Evolutionary conservation across 805 yeast genomes (phyloP).

Genomic region (Hanseniaspora mollemarum): DNA sequence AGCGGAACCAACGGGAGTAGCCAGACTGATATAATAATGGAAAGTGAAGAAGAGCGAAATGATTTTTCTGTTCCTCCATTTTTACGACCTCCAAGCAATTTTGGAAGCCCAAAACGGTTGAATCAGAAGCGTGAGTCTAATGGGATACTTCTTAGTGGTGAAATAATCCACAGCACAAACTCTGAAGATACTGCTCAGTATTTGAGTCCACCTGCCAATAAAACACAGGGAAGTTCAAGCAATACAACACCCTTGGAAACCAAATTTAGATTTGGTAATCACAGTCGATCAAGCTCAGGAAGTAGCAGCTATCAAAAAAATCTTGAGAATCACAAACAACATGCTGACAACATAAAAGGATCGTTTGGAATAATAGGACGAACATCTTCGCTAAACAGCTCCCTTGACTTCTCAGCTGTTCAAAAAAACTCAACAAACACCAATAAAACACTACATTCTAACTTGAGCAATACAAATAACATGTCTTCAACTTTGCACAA

Average conservation of each 20-base stretch:
- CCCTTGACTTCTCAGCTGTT: not conserved
- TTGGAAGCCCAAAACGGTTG: not conserved
- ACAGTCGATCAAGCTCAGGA: not conserved
- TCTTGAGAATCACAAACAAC: constrained; percentile 4
- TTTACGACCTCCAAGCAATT: not conserved
- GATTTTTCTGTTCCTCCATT: not conserved
- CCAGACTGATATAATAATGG: constrained; percentile 4
- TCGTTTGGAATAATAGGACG: constrained; percentile 25
- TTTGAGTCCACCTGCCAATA: not conserved
- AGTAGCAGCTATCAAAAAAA: not conserved
- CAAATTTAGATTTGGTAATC: constrained; percentile 10
- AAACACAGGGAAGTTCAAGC: not conserved
- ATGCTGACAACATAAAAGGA: not conserved
- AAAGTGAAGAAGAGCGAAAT: constrained; percentile 2
- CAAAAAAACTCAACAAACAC: not conserved
- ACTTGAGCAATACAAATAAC: not conserved
- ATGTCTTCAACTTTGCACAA: not conserved
- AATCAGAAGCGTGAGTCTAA: not conserved
- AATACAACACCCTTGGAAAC: constrained; percentile 4
- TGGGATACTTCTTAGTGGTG: not conserved
- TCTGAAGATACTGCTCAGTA: not conserved
- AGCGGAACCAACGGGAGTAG: no score
- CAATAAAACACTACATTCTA: not conserved
- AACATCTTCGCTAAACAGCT: not conserved
- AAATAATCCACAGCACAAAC: not conserved